A percentile compares a stretch with the other conserved stretches of the same genome.
phyloP scores from a whole-genome alignment of 805 yeast species.

The Wickerhamomyces canadensis region DNA sequence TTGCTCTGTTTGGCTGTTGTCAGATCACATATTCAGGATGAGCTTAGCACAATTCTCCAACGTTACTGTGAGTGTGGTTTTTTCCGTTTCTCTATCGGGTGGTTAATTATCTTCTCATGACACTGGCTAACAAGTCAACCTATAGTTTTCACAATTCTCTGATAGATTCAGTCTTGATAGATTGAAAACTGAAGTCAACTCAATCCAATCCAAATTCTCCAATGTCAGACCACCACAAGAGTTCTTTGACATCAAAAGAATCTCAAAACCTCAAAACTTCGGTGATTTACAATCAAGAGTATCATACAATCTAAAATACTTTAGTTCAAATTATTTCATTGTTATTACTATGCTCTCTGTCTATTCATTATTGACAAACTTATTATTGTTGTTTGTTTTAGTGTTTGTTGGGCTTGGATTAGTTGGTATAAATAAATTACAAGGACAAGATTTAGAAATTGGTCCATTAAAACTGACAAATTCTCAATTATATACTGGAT shows the following conservation, averaged over 20 bases:
- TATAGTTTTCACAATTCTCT: conserved; percentile 35
- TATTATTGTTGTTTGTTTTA: conserved; percentile 78
- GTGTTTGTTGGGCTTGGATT: conserved; percentile 68
- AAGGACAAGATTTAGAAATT: conserved; percentile 77
- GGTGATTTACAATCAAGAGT: conserved; percentile 88
- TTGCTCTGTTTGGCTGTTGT: background rate
- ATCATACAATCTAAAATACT: conserved; percentile 79
- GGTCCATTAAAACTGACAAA: conserved; percentile 64
- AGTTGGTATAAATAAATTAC: conserved; percentile 69
- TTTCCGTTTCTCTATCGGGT: background rate
- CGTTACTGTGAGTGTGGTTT: conserved; percentile 31
- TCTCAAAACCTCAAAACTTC: conserved; percentile 87
- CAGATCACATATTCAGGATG: conserved; percentile 15
- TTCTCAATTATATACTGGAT: conserved; percentile 78
- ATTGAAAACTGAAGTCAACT: conserved; percentile 41
- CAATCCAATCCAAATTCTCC: conserved; percentile 59
- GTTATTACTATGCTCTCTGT: conserved; percentile 68
- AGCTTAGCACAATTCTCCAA: conserved; percentile 33
- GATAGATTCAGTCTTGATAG: conserved; percentile 47
- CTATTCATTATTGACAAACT: conserved; percentile 84
- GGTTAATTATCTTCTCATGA: no score
- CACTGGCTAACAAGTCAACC: conserved; percentile 9
- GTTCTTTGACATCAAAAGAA: conserved; percentile 83
- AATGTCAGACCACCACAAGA: conserved; percentile 87
- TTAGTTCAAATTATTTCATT: conserved; percentile 77